phyloP scores from a whole-genome alignment of 208 protist genomes.

The Trypanosoma caninum region DNA sequence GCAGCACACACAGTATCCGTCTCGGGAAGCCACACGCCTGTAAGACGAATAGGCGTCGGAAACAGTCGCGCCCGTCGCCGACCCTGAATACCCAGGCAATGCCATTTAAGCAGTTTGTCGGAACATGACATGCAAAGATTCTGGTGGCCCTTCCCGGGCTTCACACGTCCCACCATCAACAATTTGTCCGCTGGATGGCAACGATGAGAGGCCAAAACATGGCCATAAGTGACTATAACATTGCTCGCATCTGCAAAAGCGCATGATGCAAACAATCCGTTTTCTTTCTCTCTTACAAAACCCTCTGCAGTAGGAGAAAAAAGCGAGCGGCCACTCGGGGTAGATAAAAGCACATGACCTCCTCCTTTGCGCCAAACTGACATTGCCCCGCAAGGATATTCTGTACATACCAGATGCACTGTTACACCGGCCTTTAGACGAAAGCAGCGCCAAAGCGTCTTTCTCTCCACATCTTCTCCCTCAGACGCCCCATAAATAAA shows the following conservation, averaged over 20 bases:
- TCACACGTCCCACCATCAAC: conserved; percentile 44
- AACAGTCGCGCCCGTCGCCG: conserved; percentile 34
- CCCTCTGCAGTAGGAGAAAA: background rate
- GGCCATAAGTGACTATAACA: conserved; percentile 11
- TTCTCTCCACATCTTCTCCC: background rate
- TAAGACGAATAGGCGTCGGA: conserved; percentile 37
- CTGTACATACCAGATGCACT: conserved; percentile 66
- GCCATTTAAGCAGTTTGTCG: conserved; percentile 88
- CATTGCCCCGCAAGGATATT: conserved; percentile 73
- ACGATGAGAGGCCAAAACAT: conserved; percentile 51
- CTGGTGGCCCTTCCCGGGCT: conserved; percentile 74
- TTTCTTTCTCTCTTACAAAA: background rate
- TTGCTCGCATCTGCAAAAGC: background rate
- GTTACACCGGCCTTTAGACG: conserved; percentile 28
- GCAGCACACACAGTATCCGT: too few species aligned
- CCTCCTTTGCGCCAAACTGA: conserved; percentile 37
- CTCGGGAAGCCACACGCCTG: conserved; percentile 32
- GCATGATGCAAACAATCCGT: background rate
- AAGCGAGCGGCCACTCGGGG: conserved; percentile 27
- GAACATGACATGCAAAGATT: conserved; percentile 89
- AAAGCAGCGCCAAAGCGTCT: conserved; percentile 16
- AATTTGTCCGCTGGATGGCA: conserved; percentile 20
- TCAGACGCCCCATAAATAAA: background rate
- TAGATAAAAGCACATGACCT: conserved; percentile 50
- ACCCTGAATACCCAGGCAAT: conserved; percentile 65